Percentiles rank a stretch among this genome's conserved stretches.
These are phyloP conservation scores for Bacterosira constricta DNA, from an alignment of 108 stramenopile genomes.

Conservation along the genomic window DNA sequence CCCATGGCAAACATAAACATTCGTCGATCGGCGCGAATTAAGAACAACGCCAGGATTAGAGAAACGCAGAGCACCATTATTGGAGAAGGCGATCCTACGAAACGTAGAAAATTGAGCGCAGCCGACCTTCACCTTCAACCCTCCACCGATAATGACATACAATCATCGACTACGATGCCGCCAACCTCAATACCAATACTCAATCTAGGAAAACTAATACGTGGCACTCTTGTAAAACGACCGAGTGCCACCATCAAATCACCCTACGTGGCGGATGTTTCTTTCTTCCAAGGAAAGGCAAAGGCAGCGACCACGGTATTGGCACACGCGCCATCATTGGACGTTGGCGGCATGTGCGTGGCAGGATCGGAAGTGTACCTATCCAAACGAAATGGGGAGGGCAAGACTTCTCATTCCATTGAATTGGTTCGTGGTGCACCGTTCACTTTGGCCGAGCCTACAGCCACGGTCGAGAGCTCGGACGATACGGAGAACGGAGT, in stretches of 20 bases:
- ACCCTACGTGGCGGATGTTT: constrained; percentile 53
- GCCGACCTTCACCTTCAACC: too few relatives aligned
- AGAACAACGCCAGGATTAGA: too few relatives aligned
- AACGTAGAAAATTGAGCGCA: not conserved
- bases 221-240: constrained; percentile 36
- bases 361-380: constrained; percentile 30
- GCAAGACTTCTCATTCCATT: constrained; percentile 55
- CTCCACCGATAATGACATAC: too few relatives aligned
- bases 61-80: not conserved
- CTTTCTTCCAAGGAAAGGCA: not conserved
- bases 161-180: not conserved
- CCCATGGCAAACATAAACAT: too few relatives aligned
- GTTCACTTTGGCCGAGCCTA: too few relatives aligned
- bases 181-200: too few relatives aligned
- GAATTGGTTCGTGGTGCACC: constrained; percentile 36
- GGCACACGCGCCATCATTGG: constrained; percentile 52
- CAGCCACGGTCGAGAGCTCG: too few relatives aligned
- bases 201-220: constrained; percentile 31
- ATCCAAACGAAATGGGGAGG: constrained; percentile 32
- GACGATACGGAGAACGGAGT: constrained; percentile 15
- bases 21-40: not conserved
- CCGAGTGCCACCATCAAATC: constrained; percentile 41
- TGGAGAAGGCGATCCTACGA: not conserved
- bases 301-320: constrained; percentile 12
- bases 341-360: constrained; percentile 46